Conservation (phyloP, 164 flowering plant genomes). For the Magnolia changhungtana region DNA sequence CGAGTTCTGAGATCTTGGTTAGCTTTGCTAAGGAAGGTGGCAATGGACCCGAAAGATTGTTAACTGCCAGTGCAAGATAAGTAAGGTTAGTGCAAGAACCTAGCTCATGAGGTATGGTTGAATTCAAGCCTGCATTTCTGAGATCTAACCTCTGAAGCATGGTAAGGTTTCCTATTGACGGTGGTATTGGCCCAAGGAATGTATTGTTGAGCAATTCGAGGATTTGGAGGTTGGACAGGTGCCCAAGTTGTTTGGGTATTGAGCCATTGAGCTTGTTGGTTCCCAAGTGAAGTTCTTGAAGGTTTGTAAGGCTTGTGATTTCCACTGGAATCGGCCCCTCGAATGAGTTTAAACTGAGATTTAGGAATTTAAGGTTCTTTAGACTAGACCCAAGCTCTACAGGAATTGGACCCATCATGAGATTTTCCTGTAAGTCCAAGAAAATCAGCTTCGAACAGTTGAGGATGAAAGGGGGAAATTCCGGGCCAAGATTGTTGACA, state of each 20-base stretch:
- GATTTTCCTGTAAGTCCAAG: slow-evolving; percentile 20
- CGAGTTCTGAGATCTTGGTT: slow-evolving; percentile 15
- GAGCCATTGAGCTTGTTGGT: slow-evolving; percentile 19
- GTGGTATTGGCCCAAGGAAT: slow-evolving; percentile 23
- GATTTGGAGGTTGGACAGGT: slow-evolving; percentile 20
- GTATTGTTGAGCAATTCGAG: slow-evolving; percentile 20
- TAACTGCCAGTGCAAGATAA: slow-evolving; percentile 12
- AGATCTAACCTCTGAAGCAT: slow-evolving; percentile 22
- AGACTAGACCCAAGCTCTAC: slow-evolving; percentile 2
- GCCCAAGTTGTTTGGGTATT: slow-evolving; percentile 21
- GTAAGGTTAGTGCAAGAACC: slow-evolving; percentile 30
- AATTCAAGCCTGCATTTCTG: slow-evolving; percentile 11
- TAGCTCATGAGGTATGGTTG: slow-evolving; percentile 26
- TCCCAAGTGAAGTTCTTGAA: slow-evolving; percentile 19
- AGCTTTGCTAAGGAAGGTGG: slow-evolving; percentile 20
- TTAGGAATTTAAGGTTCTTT: slow-evolving; percentile 17
- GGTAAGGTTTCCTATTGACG: slow-evolving; percentile 22
- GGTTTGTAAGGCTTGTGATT: slow-evolving; percentile 13
- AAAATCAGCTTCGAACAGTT: slow-evolving; percentile 15
- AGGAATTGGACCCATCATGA: slow-evolving; percentile 18
- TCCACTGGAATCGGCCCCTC: slow-evolving; percentile 19
- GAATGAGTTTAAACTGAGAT: slow-evolving; percentile 15
- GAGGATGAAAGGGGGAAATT: slow-evolving; percentile 25
- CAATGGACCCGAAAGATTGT: slow-evolving; percentile 22
- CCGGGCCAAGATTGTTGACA: slow-evolving; percentile 11